Base-by-base conservation (phyloP, 257 asterid genomes). In the Penstemon newberryi region DNA sequence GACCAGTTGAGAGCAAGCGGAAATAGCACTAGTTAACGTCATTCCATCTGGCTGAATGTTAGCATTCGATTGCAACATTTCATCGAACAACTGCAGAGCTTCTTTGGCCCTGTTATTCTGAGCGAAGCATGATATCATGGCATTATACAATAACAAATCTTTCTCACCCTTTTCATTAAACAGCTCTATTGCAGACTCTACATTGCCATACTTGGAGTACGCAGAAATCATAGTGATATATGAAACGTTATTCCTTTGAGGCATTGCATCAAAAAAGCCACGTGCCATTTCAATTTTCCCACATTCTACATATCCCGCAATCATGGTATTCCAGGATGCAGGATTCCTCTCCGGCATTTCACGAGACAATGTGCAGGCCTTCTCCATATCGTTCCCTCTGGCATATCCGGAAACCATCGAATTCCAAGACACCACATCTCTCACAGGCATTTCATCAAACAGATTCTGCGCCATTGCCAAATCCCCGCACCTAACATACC, bases 1-100 rank as follows among this genome's bases (percentile, higher is more conserved):
- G 75, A 97, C 98, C 33, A 93, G 75, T 25, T 88, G 94, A 57
- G 99, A 82, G 76, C 96, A 88, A 65, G 97, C 94, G 0, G 97
- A 93, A 42, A 93, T 66, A 64, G 80, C 90, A 74, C 95, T 85
- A 12, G 85, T 80, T 55, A 93, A 75, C 0, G 98, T 86, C 89
- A 81, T 84, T 74, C 81, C 77, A 68, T 93, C 97, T 0, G 98
- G 96, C 59, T 66, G 87, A 9, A 80, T 50, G 1, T 51, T 69
- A 8, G 65, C 65, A 46, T 74, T 77, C 2, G 78, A 82, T 55
- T 47, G 80, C 77, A 85, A 69, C 96, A 93, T 88, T 38, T 80
- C 94, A 10, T 88, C 83, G 41, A 90, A 86, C 46, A 93, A 73
- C 73, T 57, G 65, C 78, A 90, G 54, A 4, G 99, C 97, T 73